A percentile compares a stretch with the other conserved stretches of the same genome.
These are phyloP conservation scores for Penicillium egyptiacum DNA, from an alignment of 495 filamentous ascomycete genomes.

Conservation along the genomic window DNA sequence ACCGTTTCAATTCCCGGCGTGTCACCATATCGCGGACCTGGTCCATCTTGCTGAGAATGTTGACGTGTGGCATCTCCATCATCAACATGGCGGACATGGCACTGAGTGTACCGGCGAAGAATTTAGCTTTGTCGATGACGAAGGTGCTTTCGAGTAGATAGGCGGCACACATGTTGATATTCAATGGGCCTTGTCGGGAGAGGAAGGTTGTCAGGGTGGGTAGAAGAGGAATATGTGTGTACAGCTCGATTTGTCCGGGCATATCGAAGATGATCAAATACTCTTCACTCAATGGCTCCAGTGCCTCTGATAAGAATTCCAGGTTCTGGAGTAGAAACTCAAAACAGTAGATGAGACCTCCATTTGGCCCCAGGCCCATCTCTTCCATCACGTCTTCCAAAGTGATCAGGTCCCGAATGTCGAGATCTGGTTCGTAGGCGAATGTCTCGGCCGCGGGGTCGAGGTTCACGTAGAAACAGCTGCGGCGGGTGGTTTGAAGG, in stretches of 20 bases:
- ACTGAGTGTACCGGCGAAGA: slow-evolving; percentile 90
- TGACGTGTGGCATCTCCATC: slow-evolving; percentile 93
- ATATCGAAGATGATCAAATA: slow-evolving; percentile 97
- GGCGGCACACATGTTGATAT: slow-evolving; percentile 89
- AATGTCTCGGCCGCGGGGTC: slow-evolving; percentile 95
- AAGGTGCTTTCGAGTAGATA: slow-evolving; percentile 96
- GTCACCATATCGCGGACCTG: slow-evolving; percentile 80
- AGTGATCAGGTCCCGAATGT: slow-evolving; percentile 95
- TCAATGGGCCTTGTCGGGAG: slow-evolving; percentile 72
- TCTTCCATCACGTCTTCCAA: slow-evolving; percentile 99
- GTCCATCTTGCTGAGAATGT: slow-evolving; percentile 96
- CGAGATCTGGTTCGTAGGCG: slow-evolving; percentile 86
- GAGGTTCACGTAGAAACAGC: slow-evolving; percentile 95
- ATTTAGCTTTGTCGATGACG: slow-evolving; percentile 91
- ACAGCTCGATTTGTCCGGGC: slow-evolving; percentile 98
- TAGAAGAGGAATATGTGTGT: slow-evolving; percentile 92
- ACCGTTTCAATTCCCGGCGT: slow-evolving; percentile 80
- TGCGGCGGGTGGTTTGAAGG: slow-evolving; percentile 81
- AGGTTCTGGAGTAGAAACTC: slow-evolving; percentile 92
- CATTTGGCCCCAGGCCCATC: slow-evolving; percentile 88
- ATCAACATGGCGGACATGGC: slow-evolving; percentile 99
- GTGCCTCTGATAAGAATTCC: slow-evolving; percentile 84
- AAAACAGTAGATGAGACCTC: slow-evolving; percentile 96
- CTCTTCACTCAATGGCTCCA: slow-evolving; percentile 87
- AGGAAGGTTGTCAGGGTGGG: slow-evolving; percentile 83